A percentile compares a stretch with the other conserved stretches of the same genome.
Conservation (phyloP, 352 stramenopile genomes). For the Elongisporangium undulatum region DNA sequence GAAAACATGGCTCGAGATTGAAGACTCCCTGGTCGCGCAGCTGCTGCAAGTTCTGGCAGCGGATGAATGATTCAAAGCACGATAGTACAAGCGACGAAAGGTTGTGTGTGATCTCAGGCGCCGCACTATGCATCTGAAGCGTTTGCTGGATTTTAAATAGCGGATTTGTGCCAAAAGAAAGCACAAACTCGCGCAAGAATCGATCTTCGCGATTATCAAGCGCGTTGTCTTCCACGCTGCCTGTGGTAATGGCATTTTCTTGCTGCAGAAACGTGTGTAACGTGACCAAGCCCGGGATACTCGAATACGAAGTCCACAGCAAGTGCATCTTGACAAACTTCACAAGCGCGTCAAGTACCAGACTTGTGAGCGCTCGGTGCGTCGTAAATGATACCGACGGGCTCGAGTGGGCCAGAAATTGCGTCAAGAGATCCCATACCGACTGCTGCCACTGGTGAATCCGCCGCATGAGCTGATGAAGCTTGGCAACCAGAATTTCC, state of each 20-base stretch:
- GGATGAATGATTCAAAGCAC: slow-evolving; percentile 43
- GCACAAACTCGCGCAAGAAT: slow-evolving; percentile 46
- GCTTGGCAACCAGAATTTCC: slow-evolving; percentile 17
- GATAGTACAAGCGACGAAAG: slow-evolving; percentile 39
- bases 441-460: slow-evolving; percentile 61
- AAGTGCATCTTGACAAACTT: slow-evolving; percentile 64
- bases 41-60: slow-evolving; percentile 41
- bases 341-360: slow-evolving; percentile 45
- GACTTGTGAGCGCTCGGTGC: slow-evolving; percentile 42
- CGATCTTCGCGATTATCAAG: slow-evolving; percentile 12
- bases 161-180: slow-evolving; percentile 51
- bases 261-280: slow-evolving; percentile 38
- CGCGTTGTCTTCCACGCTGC: slow-evolving; percentile 26
- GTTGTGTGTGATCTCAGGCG: slow-evolving; percentile 19
- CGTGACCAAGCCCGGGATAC: slow-evolving; percentile 37
- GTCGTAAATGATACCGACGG: slow-evolving; percentile 37
- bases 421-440: slow-evolving; percentile 39
- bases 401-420: slow-evolving; percentile 26
- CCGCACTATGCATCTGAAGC: slow-evolving; percentile 37
- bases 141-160: slow-evolving; percentile 56
- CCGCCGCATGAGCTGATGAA: slow-evolving; percentile 61
- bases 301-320: slow-evolving; percentile 43
- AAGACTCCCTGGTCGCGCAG: slow-evolving; percentile 48
- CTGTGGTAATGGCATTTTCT: slow-evolving; percentile 7
- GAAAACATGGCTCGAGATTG: slow-evolving; percentile 33